These are phyloP conservation scores for Paraphysoderma sedebokerense DNA, from an alignment of 371 early-diverging fungal genomes.

Conservation along the genomic window DNA sequence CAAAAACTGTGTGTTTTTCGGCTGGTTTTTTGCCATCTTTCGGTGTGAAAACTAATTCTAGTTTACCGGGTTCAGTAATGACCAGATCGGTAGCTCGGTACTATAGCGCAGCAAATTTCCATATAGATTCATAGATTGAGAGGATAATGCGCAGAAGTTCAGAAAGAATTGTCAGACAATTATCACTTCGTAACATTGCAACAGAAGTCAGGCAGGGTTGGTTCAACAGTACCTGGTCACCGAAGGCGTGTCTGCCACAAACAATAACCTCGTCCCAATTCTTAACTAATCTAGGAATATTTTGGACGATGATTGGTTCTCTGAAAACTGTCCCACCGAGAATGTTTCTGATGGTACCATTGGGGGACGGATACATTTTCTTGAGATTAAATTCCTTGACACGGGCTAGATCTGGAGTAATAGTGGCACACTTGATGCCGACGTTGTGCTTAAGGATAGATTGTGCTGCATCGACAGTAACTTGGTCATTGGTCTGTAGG, in stretches of 20 bases:
- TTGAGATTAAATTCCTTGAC: constrained; percentile 88
- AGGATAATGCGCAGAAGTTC: constrained; percentile 1
- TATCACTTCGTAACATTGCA: not conserved
- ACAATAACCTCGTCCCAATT: constrained; percentile 90
- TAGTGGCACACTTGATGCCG: constrained; percentile 97
- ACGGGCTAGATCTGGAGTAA: constrained; percentile 93
- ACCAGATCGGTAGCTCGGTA: constrained; percentile 91
- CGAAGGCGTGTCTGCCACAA: constrained; percentile 91
- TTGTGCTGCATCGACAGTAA: constrained; percentile 89
- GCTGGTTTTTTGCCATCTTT: constrained; percentile 40
- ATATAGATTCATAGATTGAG: too few species aligned
- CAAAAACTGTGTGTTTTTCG: constrained; percentile 49
- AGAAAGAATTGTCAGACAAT: too few species aligned
- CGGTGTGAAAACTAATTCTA: constrained; percentile 77
- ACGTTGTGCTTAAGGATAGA: constrained; percentile 93
- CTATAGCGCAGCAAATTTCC: constrained; percentile 14
- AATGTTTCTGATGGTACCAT: constrained; percentile 93
- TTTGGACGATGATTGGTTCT: constrained; percentile 83
- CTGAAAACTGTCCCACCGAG: constrained; percentile 95
- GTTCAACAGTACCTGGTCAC: constrained; percentile 72
- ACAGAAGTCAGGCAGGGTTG: not conserved
- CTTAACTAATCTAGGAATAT: constrained; percentile 78
- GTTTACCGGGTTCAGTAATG: constrained; percentile 70
- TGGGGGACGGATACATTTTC: constrained; percentile 93
- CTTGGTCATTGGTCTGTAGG: constrained; percentile 82